Evolutionary conservation across 2,329 filamentous ascomycete species (phyloP).

Genomic region (Curvularia eragrostidis): DNA sequence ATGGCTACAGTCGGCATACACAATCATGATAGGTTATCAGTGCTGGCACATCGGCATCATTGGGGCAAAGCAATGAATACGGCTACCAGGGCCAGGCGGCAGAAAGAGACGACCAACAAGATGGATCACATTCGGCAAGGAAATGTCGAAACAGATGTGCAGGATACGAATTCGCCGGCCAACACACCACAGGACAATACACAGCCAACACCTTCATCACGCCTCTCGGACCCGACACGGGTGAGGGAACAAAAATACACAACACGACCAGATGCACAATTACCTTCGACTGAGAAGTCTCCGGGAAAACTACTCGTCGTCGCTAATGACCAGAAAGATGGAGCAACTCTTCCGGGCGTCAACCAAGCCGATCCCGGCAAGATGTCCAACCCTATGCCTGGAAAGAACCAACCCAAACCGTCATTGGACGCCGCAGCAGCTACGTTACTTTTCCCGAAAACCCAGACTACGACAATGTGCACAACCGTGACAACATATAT

Average conservation of each 20-base stretch:
- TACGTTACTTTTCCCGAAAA: background rate
- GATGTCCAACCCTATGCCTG: constrained; percentile 12
- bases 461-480: background rate
- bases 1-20: constrained; percentile 13
- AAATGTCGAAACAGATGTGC: background rate
- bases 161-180: background rate
- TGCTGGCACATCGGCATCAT: constrained; percentile 11
- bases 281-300: background rate
- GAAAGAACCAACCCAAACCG: constrained; percentile 19
- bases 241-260: background rate
- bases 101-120: background rate
- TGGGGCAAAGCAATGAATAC: background rate
- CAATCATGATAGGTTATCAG: constrained; percentile 5
- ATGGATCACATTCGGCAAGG: background rate
- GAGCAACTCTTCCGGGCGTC: constrained; percentile 11
- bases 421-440: constrained; percentile 4
- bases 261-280: background rate
- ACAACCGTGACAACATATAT: background rate
- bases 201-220: constrained; percentile 1
- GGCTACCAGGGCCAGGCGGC: background rate
- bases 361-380: constrained; percentile 10
- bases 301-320: background rate
- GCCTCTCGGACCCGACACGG: background rate
- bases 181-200: background rate
- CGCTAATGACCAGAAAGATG: background rate